Conservation (phyloP, 2,329 filamentous ascomycete genomes). For the Aspergillus vadensis region DNA sequence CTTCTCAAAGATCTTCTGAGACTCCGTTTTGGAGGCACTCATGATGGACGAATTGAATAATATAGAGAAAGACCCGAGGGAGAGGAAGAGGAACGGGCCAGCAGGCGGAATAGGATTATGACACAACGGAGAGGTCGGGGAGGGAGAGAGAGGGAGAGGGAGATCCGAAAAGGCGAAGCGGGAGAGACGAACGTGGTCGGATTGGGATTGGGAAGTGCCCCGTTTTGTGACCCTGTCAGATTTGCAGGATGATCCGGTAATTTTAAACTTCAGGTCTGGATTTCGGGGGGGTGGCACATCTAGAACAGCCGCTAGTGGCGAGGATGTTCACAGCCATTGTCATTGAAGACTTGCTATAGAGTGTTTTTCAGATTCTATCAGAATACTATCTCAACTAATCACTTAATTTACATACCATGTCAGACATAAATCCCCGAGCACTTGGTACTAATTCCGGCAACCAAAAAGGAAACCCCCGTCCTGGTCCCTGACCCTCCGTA, state of each 20-base stretch:
- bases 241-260: slow-evolving; percentile 14
- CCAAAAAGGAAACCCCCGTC: not conserved
- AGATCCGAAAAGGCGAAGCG: slow-evolving; percentile 29
- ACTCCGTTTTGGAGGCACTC: slow-evolving; percentile 88
- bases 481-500: slow-evolving; percentile 8
- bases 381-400: no score
- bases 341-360: not conserved
- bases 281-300: not conserved
- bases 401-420: no score
- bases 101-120: slow-evolving; percentile 2
- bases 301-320: not conserved
- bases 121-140: slow-evolving; percentile 1
- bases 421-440: no score
- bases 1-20: slow-evolving; percentile 97
- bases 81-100: slow-evolving; percentile 5
- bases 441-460: no score
- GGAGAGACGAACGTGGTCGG: slow-evolving; percentile 43
- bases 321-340: not conserved
- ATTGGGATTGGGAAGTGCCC: slow-evolving; percentile 16
- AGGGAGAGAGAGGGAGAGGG: slow-evolving; percentile 15
- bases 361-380: no score
- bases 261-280: slow-evolving; percentile 11
- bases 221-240: not conserved
- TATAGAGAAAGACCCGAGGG: slow-evolving; percentile 1
- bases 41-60: slow-evolving; percentile 42